Evolutionary conservation across 495 filamentous ascomycete genomes (phyloP), one percentile per base, ranked within the genome.

Genomic region (Xylaria curta): DNA sequence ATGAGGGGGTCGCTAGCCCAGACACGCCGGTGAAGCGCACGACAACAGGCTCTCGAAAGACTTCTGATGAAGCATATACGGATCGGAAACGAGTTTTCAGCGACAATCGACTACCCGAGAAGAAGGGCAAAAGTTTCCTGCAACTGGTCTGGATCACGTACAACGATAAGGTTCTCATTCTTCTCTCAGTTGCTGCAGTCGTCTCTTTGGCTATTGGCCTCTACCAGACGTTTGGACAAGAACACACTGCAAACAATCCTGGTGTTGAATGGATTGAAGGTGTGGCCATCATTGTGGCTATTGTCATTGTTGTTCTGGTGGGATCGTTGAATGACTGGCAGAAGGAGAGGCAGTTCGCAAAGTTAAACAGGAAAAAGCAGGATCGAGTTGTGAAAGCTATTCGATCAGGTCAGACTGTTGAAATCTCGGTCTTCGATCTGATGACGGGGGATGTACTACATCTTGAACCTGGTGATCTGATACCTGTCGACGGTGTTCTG

Each of bases 91-190:
- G 91, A 44, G 84, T 95, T 24, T 97, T 83, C 66, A 76, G 85
- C 63, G 89, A 93, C 78, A 97, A 97, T 74, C 80, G 88, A 64
- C 78, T 97, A 26, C 93, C 93, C 0, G 87, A 85, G 67, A 91
- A 92, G 78, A 92, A 94, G 75, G 88, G 91, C 38, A 91, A 93
- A 69, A 89, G 83, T 54, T 86, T 97, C 66, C 84, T 91, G 71
- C 86, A 90, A 74, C 74, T 95, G 44, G 90, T 95, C 77, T 97
- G 93, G 93, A 90, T 91, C 76, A 93, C 93, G 10, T 94, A 94
- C 78, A 93, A 95, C 76, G 93, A 97, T 81, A 93, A 93, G 72
- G 92, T 97, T 26, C 84, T 97, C 65, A 91, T 95, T 21, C 81
- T 94, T 21, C 82, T 94, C 64, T 92, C 91, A 15, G 84, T 87